Percentiles rank a stretch among this genome's conserved stretches.
These are phyloP conservation scores for Alternaria tenuissima DNA, from an alignment of 2,329 filamentous ascomycete genomes.

Conservation along the genomic window DNA sequence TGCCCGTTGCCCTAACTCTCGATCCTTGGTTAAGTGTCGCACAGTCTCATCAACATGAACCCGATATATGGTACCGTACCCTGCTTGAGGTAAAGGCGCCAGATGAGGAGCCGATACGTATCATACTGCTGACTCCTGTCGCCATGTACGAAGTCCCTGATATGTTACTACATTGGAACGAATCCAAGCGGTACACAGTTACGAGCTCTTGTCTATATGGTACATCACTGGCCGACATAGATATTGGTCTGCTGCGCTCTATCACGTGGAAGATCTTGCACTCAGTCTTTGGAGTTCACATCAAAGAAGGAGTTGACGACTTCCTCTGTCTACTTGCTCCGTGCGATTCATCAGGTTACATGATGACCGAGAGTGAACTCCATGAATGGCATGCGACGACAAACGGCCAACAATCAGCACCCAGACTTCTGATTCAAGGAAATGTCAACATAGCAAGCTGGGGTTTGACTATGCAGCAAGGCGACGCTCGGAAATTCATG, in stretches of 20 bases:
- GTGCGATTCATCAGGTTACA: constrained; percentile 18
- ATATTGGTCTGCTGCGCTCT: constrained; percentile 28
- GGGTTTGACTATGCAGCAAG: constrained; percentile 34
- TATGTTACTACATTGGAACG: constrained; percentile 44
- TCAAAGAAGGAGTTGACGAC: constrained; percentile 34
- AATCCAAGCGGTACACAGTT: constrained; percentile 31
- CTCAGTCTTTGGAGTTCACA: constrained; percentile 29
- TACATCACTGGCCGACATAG: constrained; percentile 18
- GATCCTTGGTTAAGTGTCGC: constrained; percentile 43
- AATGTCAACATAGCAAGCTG: constrained; percentile 21
- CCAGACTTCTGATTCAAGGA: constrained; percentile 19
- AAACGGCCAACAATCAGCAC: constrained; percentile 18
- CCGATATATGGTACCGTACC: constrained; percentile 29
- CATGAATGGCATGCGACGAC: constrained; percentile 27
- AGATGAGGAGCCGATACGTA: constrained; percentile 24
- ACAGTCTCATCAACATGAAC: constrained; percentile 18
- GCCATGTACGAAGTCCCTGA: constrained; percentile 29
- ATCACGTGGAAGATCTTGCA: constrained; percentile 40
- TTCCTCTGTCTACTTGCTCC: constrained; percentile 44
- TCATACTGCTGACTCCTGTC: constrained; percentile 34
- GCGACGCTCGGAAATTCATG: constrained; percentile 37
- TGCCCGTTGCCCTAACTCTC: constrained; percentile 32
- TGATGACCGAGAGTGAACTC: constrained; percentile 20
- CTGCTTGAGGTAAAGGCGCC: constrained; percentile 24
- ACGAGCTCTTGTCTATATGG: constrained; percentile 21